phyloP scores from a whole-genome alignment of 2,329 filamentous ascomycete species.

The Rasamsonia emersonii region DNA sequence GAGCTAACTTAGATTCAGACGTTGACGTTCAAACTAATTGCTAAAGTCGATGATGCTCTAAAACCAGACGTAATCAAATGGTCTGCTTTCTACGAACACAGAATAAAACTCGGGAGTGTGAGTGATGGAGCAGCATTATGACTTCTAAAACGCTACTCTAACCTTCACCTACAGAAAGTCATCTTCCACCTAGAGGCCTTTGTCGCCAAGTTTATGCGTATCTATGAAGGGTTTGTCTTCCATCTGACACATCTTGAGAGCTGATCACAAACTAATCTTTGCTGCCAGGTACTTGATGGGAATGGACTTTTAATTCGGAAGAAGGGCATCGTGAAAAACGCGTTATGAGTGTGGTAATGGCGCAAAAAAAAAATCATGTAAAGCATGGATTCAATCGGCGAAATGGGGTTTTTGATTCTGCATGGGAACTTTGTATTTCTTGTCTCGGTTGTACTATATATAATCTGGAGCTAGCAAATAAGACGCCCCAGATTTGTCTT shows the following conservation, averaged over 20 bases:
- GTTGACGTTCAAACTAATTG: slow-evolving; percentile 84
- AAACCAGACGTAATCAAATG: slow-evolving; percentile 91
- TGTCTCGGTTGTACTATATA: too few relatives aligned
- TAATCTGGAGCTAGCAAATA: too few relatives aligned
- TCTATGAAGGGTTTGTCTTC: slow-evolving; percentile 70
- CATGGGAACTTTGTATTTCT: too few relatives aligned
- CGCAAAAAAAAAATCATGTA: too few relatives aligned
- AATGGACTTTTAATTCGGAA: slow-evolving; percentile 54
- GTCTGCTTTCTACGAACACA: slow-evolving; percentile 95
- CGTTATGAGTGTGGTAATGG: too few relatives aligned
- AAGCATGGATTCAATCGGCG: slow-evolving; percentile 7
- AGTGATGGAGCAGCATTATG: slow-evolving; percentile 14
- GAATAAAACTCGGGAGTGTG: slow-evolving; percentile 72
- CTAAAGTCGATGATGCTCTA: slow-evolving; percentile 75
- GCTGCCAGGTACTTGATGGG: slow-evolving; percentile 51
- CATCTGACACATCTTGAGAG: slow-evolving; percentile 6
- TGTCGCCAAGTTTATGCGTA: slow-evolving; percentile 96
- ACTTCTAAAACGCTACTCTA: slow-evolving; percentile 1
- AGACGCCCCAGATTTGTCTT: too few relatives aligned
- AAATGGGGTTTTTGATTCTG: too few relatives aligned
- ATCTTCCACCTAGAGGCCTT: slow-evolving; percentile 98
- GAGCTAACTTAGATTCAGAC: slow-evolving; percentile 41
- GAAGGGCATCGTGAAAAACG: too few relatives aligned
- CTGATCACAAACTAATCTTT: slow-evolving; percentile 37
- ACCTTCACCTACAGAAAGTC: slow-evolving; percentile 54